These are phyloP conservation scores for Allium cepa DNA, from an alignment of 106 monocot species.

Conservation along the genomic window DNA sequence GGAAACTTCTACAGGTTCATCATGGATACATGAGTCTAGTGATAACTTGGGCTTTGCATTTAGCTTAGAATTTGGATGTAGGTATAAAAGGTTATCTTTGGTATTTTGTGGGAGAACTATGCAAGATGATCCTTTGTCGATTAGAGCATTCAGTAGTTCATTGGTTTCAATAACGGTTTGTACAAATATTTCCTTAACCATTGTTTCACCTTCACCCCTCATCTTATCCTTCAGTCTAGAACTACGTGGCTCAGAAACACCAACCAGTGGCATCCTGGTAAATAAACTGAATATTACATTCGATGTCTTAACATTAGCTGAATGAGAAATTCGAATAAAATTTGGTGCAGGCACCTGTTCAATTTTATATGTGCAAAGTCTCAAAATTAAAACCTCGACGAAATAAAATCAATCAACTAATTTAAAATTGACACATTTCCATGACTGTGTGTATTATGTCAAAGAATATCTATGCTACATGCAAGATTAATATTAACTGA, in stretches of 20 bases:
- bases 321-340: not conserved
- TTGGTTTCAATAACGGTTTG: conserved; percentile 60
- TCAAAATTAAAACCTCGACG: too few species aligned
- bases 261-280: conserved; percentile 35
- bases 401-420: too few species aligned
- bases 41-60: conserved; percentile 59
- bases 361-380: too few species aligned
- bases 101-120: conserved; percentile 58
- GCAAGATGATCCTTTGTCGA: conserved; percentile 54
- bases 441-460: too few species aligned
- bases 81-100: conserved; percentile 27
- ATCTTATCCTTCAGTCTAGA: conserved; percentile 79
- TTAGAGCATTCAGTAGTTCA: conserved; percentile 44
- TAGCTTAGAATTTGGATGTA: conserved; percentile 29
- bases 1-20: conserved; percentile 41
- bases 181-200: conserved; percentile 77
- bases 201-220: conserved; percentile 81
- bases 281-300: not conserved
- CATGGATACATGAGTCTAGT: conserved; percentile 41
- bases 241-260: conserved; percentile 55
- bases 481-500: too few species aligned
- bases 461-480: too few species aligned
- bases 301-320: too few species aligned
- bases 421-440: too few species aligned
- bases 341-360: not conserved